These are phyloP conservation scores for Heritiera fomes DNA, from an alignment of 345 rosid genomes.

Conservation along the genomic window DNA sequence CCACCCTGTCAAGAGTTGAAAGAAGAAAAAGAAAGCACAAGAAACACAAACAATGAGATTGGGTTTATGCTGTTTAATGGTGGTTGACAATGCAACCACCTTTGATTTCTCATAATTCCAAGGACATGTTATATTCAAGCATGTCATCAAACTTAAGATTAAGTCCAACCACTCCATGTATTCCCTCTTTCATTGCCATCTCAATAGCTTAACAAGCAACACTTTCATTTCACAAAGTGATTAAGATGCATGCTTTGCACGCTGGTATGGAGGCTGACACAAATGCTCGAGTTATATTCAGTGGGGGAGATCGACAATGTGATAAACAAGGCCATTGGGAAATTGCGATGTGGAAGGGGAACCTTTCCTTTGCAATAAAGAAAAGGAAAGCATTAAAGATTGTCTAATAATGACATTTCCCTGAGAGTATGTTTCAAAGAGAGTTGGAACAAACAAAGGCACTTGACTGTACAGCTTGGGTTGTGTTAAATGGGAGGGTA, in stretches of 20 bases:
- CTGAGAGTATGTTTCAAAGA: neutral
- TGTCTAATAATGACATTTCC: neutral
- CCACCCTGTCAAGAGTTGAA: slow-evolving; percentile 11
- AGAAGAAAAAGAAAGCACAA: neutral
- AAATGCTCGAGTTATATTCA: neutral
- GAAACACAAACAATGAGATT: neutral
- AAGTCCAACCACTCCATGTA: slow-evolving; percentile 23
- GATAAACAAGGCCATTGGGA: neutral
- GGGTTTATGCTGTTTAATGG: slow-evolving; percentile 12
- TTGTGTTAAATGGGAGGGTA: slow-evolving; percentile 17
- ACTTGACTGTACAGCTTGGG: neutral
- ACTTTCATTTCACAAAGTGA: slow-evolving; percentile 3
- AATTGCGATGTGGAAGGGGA: neutral
- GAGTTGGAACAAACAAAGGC: slow-evolving; percentile 8
- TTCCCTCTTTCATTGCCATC: slow-evolving; percentile 13
- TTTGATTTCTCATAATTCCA: slow-evolving; percentile 23
- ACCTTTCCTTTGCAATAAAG: neutral
- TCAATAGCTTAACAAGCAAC: neutral
- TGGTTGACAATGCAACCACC: slow-evolving; percentile 33
- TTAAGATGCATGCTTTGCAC: neutral
- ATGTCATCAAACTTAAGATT: slow-evolving; percentile 28
- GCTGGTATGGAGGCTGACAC: neutral
- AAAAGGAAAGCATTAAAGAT: slow-evolving; percentile 14
- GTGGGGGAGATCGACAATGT: neutral
- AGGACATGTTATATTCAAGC: slow-evolving; percentile 6